Base-by-base conservation (phyloP, 169 alveolate genomes). In the Eimeria mitis region DNA sequence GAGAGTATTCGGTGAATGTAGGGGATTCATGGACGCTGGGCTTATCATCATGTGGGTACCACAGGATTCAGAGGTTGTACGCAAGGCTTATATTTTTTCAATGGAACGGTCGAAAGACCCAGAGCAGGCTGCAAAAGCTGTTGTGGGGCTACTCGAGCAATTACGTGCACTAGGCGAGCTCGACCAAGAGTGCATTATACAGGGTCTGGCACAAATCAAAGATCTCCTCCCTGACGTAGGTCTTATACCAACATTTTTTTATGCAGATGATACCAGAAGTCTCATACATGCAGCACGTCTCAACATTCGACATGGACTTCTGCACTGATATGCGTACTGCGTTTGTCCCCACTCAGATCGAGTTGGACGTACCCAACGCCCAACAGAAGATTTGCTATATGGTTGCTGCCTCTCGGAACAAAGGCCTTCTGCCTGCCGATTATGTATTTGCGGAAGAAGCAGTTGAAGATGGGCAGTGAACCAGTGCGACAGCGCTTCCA, bases 351-450 rank as follows among this genome's bases (percentile, higher is more conserved):
- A 28, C 25, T 37, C 91, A 91, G 95, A 91, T 91, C 59, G 89
- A 91, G 84, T 78, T 91, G 81, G 95, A 91, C 85, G 89, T 91
- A 16, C 95, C 95, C 19, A 83, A 91, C 91, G 89, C 89, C 56
- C 90, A 91, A 78, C 89, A 59, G 65, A 81, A 78, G 89, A 61
- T 91, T 61, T 83, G 90, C 90, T 54, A 91, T 40, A 81, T 91
- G 89, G 95, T 91, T 52, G 95, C 88, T n/a, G 95, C 79, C 54
- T 81, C 95, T 19, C 79, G 89, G 71, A 76, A 61, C 44, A 59
- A 78, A 40, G 91, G 84, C 40, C 75, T 91, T 59, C 84, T 91
- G 89, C 91, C 95, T 68, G 95, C 95, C 16, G 95, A 78, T 70
- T 91, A 87, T 65, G 92, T 87, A 1, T 87, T 87, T n/a, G 92